Percentiles rank a stretch among this genome's conserved stretches.
These are phyloP conservation scores for Talaromyces sp. DNA, from an alignment of 2,329 filamentous ascomycete species.

Conservation along the genomic window DNA sequence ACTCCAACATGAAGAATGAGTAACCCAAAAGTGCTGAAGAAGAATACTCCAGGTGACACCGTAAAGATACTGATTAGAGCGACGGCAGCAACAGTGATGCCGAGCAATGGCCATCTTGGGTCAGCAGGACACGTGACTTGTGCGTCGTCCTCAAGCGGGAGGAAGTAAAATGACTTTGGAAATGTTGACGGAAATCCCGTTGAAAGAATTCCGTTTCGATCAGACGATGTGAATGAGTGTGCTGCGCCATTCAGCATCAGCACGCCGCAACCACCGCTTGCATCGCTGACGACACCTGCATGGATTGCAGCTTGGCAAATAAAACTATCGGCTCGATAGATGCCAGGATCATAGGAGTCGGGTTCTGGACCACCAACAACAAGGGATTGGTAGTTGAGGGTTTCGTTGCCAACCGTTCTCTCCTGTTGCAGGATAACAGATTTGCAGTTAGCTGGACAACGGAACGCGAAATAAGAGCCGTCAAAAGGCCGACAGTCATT, in stretches of 20 bases:
- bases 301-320: slow-evolving; percentile 84
- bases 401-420: slow-evolving; percentile 50
- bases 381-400: slow-evolving; percentile 50
- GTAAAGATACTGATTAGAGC: slow-evolving; percentile 76
- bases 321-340: slow-evolving; percentile 86
- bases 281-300: slow-evolving; percentile 69
- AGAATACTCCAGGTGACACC: slow-evolving; percentile 73
- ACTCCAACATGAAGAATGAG: slow-evolving; percentile 88
- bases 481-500: slow-evolving; percentile 55
- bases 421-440: slow-evolving; percentile 48
- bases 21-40: slow-evolving; percentile 75
- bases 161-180: slow-evolving; percentile 78
- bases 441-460: slow-evolving; percentile 55
- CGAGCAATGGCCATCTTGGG: slow-evolving; percentile 78
- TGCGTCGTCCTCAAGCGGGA: slow-evolving; percentile 51
- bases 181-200: slow-evolving; percentile 83
- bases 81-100: slow-evolving; percentile 76
- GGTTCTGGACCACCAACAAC: slow-evolving; percentile 50
- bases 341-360: slow-evolving; percentile 42
- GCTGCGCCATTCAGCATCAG: slow-evolving; percentile 69
- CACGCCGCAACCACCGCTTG: slow-evolving; percentile 76
- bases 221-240: slow-evolving; percentile 59
- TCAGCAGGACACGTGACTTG: slow-evolving; percentile 67
- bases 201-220: slow-evolving; percentile 71
- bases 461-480: slow-evolving; percentile 51